phyloP scores from a whole-genome alignment of 129 eudicot species.

The Tagetes patula region DNA sequence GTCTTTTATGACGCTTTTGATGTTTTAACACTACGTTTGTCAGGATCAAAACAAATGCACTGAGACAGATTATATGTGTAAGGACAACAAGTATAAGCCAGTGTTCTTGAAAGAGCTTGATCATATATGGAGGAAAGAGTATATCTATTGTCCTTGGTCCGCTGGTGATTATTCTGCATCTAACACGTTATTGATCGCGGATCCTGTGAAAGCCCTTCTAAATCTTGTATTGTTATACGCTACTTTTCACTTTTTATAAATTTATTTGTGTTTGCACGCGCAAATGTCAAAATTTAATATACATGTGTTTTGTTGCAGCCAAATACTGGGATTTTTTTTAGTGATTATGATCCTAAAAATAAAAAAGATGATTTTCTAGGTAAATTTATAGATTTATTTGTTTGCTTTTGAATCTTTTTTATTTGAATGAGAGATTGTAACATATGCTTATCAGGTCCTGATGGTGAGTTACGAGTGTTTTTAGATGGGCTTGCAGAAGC shows the following conservation, averaged over 20 bases:
- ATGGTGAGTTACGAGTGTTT: slow-evolving; percentile 40
- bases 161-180: slow-evolving; percentile 40
- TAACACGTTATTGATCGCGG: slow-evolving; percentile 52
- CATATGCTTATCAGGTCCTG: slow-evolving; percentile 39
- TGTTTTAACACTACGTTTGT: background rate
- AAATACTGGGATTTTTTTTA: slow-evolving; percentile 44
- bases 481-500: slow-evolving; percentile 60
- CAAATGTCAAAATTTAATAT: background rate
- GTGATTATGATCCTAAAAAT: slow-evolving; percentile 30
- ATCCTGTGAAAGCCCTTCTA: slow-evolving; percentile 46
- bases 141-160: background rate
- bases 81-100: slow-evolving; percentile 50
- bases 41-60: slow-evolving; percentile 62
- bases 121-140: slow-evolving; percentile 38
- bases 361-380: slow-evolving; percentile 31
- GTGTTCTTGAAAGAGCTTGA: slow-evolving; percentile 57
- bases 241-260: background rate
- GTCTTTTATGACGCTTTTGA: background rate
- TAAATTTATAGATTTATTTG: background rate
- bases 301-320: slow-evolving; percentile 47
- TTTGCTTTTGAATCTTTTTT: background rate
- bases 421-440: background rate
- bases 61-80: slow-evolving; percentile 41
- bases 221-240: slow-evolving; percentile 59
- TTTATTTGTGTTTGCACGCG: background rate